A percentile compares a stretch with the other conserved stretches of the same genome.
Evolutionary conservation across 495 filamentous ascomycete species (phyloP).

Genomic region (Daldinia vernicosa): DNA sequence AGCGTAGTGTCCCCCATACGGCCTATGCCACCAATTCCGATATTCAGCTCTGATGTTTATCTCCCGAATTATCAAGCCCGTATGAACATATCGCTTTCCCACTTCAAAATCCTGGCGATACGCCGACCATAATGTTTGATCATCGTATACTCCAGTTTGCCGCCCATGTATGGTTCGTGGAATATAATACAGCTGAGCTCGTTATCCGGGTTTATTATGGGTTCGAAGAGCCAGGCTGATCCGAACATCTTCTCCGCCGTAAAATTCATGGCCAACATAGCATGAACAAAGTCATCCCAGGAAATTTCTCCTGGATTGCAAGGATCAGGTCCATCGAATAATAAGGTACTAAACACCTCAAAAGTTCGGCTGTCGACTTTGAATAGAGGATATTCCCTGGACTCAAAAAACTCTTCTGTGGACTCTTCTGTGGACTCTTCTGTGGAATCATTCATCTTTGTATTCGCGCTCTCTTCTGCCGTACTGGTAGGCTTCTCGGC

Average conservation of each 20-base stretch:
- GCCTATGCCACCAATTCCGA: not conserved
- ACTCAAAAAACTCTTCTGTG: no score
- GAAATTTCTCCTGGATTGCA: slow-evolving; percentile 50
- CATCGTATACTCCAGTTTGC: not conserved
- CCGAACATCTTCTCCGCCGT: slow-evolving; percentile 60
- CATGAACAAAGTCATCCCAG: slow-evolving; percentile 64
- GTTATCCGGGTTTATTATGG: not conserved
- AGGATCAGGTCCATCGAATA: slow-evolving; percentile 5
- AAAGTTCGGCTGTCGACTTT: slow-evolving; percentile 22
- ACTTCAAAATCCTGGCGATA: slow-evolving; percentile 1
- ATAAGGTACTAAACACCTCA: slow-evolving; percentile 7
- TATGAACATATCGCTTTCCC: slow-evolving; percentile 1
- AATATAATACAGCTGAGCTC: slow-evolving; percentile 50
- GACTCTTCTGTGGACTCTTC: not conserved
- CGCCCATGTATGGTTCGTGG: slow-evolving; percentile 57
- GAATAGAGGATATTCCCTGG: not conserved
- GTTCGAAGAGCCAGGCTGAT: slow-evolving; percentile 62
- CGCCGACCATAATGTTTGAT: slow-evolving; percentile 11
- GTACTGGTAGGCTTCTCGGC: not conserved
- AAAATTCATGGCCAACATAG: slow-evolving; percentile 60
- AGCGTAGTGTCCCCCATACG: not conserved
- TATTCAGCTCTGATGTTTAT: not conserved
- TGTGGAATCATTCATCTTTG: not conserved
- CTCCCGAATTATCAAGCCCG: not conserved
- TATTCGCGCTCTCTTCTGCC: not conserved